Base-by-base conservation (phyloP, 2,329 filamentous ascomycete species). In the Tricladium varicosporioides region DNA sequence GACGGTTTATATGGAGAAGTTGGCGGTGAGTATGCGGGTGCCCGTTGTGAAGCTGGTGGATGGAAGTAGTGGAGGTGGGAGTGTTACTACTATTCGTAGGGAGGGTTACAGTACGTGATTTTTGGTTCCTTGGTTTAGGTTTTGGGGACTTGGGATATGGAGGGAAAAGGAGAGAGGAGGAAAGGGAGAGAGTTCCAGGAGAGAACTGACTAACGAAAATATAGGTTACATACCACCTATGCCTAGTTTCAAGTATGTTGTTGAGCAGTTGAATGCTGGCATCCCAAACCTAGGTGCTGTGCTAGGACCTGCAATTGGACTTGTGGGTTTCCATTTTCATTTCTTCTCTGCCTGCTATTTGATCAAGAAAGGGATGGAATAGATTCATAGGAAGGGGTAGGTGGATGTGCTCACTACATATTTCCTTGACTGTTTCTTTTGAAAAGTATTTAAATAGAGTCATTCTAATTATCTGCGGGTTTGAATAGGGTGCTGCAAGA, bases 251-350 rank as follows among this genome's bases (percentile, higher is more conserved):
- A 70, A 73, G 4, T 73, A 79, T 48, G 78, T 83, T 0, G 76
- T 82, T 1, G 69, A 79, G 67, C 83, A 86, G 64, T 70, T 87
- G 58, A 86, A 86, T 62, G 71, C 78, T 61, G 84, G 84, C 0
- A 86, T 87, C 49, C 84, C 84, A 1, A 87, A 87, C 65, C 65
- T 87, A 1, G 84, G 83, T 1, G 84, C 84, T 1, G 81, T 86
- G 0, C 64, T 87, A 10, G 84, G 84, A 0, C 84, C 84, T 5
- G 84, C 84, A 0, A 85, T 87, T 59, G 84, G 84, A 0, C 72
- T 87, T 1, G 84, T 40, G 36, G 11, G 36, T 40, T 40, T 40
- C n/a, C 11, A 13, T n/a, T n/a, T 10, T 11, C 10, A 4, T 27
- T 27, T 40, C 11, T n/a, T 40, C n/a, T 10, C 36, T 40, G 3